Percentiles rank a stretch among this genome's conserved stretches.
phyloP scores from a whole-genome alignment of 2,329 filamentous ascomycete species.

The Alternaria gansuensis region DNA sequence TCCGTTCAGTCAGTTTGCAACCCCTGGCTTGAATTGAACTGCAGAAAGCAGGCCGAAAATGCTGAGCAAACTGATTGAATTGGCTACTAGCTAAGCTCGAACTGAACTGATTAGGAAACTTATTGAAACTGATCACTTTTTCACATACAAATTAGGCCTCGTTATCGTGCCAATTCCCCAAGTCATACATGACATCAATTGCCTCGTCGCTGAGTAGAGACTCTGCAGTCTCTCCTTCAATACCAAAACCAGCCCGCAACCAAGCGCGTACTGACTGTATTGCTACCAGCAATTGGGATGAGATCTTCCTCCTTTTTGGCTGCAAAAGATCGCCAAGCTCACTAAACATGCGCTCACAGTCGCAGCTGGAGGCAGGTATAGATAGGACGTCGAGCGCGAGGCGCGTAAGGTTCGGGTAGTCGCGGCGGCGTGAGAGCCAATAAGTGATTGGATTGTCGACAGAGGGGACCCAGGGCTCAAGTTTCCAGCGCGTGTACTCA shows the following conservation, averaged over 20 bases:
- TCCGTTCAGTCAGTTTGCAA: not conserved
- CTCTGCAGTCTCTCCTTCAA: conserved; percentile 13
- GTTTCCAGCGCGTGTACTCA: conserved; percentile 6
- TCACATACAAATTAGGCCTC: conserved; percentile 3
- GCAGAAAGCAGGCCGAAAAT: conserved; percentile 6
- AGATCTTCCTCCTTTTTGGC: conserved; percentile 10
- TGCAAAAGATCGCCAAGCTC: conserved; percentile 15
- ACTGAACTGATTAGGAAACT: conserved; percentile 9
- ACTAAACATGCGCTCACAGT: conserved; percentile 10
- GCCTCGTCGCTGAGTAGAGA: conserved; percentile 10
- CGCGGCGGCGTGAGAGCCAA: conserved; percentile 1
- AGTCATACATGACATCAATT: conserved; percentile 8
- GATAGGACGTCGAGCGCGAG: conserved; percentile 3
- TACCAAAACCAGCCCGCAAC: conserved; percentile 6
- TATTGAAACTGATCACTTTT: conserved; percentile 9
- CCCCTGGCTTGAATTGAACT: conserved; percentile 10
- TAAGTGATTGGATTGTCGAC: conserved; percentile 6
- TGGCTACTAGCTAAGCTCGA: conserved; percentile 2
- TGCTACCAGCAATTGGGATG: conserved; percentile 11
- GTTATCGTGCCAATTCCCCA: conserved; percentile 5
- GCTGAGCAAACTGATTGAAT: conserved; percentile 5
- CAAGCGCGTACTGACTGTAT: conserved; percentile 16
- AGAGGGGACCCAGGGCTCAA: conserved; percentile 6
- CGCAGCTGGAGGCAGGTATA: not conserved
- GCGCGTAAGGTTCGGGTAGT: not conserved